Conservation (phyloP, 352 stramenopile genomes). For the Phytophthora cactorum region DNA sequence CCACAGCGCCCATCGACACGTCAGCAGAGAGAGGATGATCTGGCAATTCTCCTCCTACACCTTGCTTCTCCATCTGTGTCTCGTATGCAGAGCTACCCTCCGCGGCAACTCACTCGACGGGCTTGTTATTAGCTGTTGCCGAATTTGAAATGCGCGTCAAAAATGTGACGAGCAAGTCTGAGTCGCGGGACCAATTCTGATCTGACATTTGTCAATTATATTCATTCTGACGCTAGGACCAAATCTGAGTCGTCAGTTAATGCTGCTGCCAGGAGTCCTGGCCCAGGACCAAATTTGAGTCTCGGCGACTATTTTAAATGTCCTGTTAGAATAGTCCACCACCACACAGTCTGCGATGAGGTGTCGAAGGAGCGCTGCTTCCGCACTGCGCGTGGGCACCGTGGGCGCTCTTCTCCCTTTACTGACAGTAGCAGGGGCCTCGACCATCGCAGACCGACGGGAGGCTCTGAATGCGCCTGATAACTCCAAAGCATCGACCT, state of each 20-base stretch:
- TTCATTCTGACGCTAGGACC: neutral
- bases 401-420: slow-evolving; percentile 29
- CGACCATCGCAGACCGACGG: slow-evolving; percentile 17
- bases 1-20: slow-evolving; percentile 11
- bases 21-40: slow-evolving; percentile 8
- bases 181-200: neutral
- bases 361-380: slow-evolving; percentile 1
- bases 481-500: slow-evolving; percentile 44
- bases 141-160: slow-evolving; percentile 14
- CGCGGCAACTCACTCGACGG: neutral
- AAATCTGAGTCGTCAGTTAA: neutral
- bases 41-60: neutral
- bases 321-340: no score
- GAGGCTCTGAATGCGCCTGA: slow-evolving; percentile 14
- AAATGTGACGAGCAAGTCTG: neutral
- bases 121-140: slow-evolving; percentile 1
- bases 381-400: slow-evolving; percentile 12
- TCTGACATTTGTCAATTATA: no score
- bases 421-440: slow-evolving; percentile 19
- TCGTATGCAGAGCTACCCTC: neutral
- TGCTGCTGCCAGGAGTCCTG: no score
- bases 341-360: slow-evolving; percentile 4
- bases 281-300: neutral
- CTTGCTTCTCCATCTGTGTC: neutral
- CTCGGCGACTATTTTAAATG: no score